A percentile compares a stretch with the other conserved stretches of the same genome.
Conservation (phyloP, 257 asterid species). For the Plantago ovata region DNA sequence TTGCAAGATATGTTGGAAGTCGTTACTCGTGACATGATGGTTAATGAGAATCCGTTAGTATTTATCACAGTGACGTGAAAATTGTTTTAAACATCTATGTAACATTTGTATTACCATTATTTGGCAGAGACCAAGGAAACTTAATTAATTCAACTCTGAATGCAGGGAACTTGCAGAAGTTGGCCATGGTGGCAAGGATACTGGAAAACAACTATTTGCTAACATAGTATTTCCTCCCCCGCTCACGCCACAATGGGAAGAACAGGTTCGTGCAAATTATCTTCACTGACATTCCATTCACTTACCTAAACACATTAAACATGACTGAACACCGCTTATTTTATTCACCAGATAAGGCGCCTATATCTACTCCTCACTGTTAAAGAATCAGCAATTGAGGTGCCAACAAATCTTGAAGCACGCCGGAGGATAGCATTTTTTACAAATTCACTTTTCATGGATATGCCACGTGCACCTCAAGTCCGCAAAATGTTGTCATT, state of each 20-base stretch:
- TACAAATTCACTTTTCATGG: slow-evolving; percentile 91
- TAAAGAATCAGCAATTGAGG: slow-evolving; percentile 87
- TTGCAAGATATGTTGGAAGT: slow-evolving; percentile 96
- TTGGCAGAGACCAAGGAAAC: slow-evolving; percentile 11
- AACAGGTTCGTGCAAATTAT: slow-evolving; percentile 55
- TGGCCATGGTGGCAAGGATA: slow-evolving; percentile 74
- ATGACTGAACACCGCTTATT: slow-evolving; percentile 5
- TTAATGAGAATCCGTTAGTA: slow-evolving; percentile 80
- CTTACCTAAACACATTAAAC: slow-evolving; percentile 1
- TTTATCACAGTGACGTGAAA: slow-evolving; percentile 13
- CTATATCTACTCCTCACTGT: slow-evolving; percentile 94
- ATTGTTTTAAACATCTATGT: background rate
- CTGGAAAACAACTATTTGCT: slow-evolving; percentile 83
- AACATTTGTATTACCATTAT: slow-evolving; percentile 15
- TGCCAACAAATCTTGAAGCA: slow-evolving; percentile 96
- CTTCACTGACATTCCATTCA: slow-evolving; percentile 1
- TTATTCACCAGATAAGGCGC: slow-evolving; percentile 68
- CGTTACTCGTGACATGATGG: slow-evolving; percentile 93
- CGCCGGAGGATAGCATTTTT: slow-evolving; percentile 90
- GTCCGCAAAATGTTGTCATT: slow-evolving; percentile 98
- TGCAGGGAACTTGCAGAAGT: slow-evolving; percentile 82
- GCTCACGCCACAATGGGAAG: slow-evolving; percentile 91
- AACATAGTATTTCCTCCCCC: slow-evolving; percentile 79
- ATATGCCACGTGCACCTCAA: slow-evolving; percentile 97
- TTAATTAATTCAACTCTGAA: slow-evolving; percentile 12